Evolutionary conservation across 768 basidiomycete species (phyloP), one percentile per base, ranked within the genome.

Genomic region (Favolaschia claudopus): DNA sequence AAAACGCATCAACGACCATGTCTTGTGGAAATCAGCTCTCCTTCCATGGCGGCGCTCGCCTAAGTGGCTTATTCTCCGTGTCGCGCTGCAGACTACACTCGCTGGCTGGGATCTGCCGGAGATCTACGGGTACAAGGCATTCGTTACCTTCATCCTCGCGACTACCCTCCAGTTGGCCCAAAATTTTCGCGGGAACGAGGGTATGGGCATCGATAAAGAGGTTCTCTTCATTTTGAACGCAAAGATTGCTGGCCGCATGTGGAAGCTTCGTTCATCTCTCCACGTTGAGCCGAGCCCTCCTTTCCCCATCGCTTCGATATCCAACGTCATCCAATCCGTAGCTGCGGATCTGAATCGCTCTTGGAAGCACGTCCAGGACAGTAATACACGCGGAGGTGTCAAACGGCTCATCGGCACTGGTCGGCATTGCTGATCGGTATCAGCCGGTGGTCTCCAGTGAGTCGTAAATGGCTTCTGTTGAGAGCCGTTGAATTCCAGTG

Each of bases 31-130:
- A 5, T 55, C 70, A 20, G 69, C 77, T 2, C 47, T 61, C 28
- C 68, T 74, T 51, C 85, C 72, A 14, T 86, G 84, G 84, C 70
- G 85, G 25, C 73, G 84, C 22, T 81, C 82, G 7, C 69, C 81
- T 1, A 69, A 82, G 12, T 86, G 84, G 83, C 76, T 84, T 5
- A 64, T 82, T 13, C 66, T 82, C 31, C 79, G 83, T 8, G 79
- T 85, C 5, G 72, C 74, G 1, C 60, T 82, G 24, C 82, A 83
- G 63, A 79, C 74, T 0, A 72, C 76, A 0, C 65, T 76, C 9
- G 24, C 27, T 25, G 57, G 33, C 63, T 64, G 39, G 39, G 22
- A 29, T 17, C 51, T 63, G 7, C 42, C 25, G 5, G 36, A 22
- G 7, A 37, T 63, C 5, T 50, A 52, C 13, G 63, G 68, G 0